A percentile compares a stretch with the other conserved stretches of the same genome.
These are phyloP conservation scores for Hypomyces rosellus DNA, from an alignment of 2,329 filamentous ascomycete species.

Conservation along the genomic window DNA sequence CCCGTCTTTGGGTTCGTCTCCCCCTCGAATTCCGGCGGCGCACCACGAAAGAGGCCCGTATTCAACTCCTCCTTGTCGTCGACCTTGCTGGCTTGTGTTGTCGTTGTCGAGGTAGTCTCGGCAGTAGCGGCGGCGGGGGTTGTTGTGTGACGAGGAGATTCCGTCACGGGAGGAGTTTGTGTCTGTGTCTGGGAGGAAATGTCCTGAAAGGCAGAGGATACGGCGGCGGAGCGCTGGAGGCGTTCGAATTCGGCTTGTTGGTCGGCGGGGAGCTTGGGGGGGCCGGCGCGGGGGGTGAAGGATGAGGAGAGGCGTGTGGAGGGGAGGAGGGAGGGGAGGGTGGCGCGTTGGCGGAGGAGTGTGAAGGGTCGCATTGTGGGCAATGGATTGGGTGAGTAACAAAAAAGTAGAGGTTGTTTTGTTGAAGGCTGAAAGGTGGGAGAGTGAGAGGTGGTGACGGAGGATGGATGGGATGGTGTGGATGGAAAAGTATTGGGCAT, in stretches of 20 bases:
- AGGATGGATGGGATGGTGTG: not conserved
- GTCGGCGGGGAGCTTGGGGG: constrained; percentile 79
- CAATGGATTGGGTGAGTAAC: not conserved
- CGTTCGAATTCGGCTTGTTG: constrained; percentile 88
- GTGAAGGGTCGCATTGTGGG: not conserved
- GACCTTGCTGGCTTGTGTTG: not conserved
- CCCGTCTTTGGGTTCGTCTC: constrained; percentile 90
- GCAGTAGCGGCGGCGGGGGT: constrained; percentile 5
- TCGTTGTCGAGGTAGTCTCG: not conserved
- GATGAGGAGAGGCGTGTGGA: constrained; percentile 28
- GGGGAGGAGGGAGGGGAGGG: constrained; percentile 7
- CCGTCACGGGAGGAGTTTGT: constrained; percentile 22
- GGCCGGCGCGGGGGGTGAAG: constrained; percentile 56
- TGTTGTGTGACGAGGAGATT: constrained; percentile 13
- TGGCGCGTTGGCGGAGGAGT: not conserved
- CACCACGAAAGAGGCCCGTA: constrained; percentile 62
- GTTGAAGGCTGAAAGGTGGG: no score
- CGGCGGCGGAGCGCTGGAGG: constrained; percentile 61
- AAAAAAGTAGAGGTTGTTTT: not conserved
- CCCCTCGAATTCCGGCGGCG: constrained; percentile 86
- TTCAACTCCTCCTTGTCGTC: constrained; percentile 31
- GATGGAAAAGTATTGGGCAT: not conserved
- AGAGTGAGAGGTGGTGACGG: not conserved
- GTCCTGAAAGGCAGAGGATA: constrained; percentile 35
- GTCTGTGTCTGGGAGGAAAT: constrained; percentile 17